Evolutionary conservation across 495 filamentous ascomycete genomes (phyloP).

Genomic region (Annulohypoxylon moriforme): DNA sequence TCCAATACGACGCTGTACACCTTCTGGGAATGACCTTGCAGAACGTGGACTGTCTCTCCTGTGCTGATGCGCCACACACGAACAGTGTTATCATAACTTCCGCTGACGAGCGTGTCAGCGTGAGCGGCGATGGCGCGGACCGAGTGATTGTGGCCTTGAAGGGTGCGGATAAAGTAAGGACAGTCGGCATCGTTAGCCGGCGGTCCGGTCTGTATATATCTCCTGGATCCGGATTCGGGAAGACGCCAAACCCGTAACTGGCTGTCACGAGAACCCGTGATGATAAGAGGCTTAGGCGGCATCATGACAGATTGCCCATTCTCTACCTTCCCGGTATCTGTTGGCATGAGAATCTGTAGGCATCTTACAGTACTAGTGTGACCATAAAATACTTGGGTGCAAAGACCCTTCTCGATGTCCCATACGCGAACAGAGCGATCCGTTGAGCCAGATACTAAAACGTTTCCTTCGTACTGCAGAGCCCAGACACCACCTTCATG

Average conservation of each 20-base stretch:
- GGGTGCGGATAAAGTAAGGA: conserved; percentile 90
- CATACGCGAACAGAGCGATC: conserved; percentile 96
- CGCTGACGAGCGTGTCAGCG: conserved; percentile 96
- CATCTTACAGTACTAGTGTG: conserved; percentile 98
- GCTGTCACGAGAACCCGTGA: conserved; percentile 96
- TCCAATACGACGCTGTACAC: conserved; percentile 98
- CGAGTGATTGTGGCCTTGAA: conserved; percentile 90
- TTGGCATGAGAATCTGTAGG: conserved; percentile 92
- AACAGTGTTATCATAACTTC: conserved; percentile 96
- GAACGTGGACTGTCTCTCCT: conserved; percentile 86
- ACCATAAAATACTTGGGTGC: conserved; percentile 95
- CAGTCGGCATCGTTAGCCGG: conserved; percentile 85
- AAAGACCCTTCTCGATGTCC: conserved; percentile 92
- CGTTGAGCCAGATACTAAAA: conserved; percentile 94
- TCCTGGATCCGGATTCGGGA: conserved; percentile 78
- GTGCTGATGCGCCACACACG: conserved; percentile 98
- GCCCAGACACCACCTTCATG: conserved; percentile 99
- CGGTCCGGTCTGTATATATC: conserved; percentile 79
- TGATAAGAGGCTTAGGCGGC: conserved; percentile 93
- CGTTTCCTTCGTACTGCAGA: conserved; percentile 94
- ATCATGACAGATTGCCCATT: conserved; percentile 86
- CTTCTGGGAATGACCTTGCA: conserved; percentile 90
- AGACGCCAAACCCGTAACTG: conserved; percentile 96
- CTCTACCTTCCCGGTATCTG: conserved; percentile 73
- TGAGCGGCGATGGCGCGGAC: conserved; percentile 98